Base-by-base conservation (phyloP, 371 early-diverging fungal genomes). In the Lichtheimia hyalospora region DNA sequence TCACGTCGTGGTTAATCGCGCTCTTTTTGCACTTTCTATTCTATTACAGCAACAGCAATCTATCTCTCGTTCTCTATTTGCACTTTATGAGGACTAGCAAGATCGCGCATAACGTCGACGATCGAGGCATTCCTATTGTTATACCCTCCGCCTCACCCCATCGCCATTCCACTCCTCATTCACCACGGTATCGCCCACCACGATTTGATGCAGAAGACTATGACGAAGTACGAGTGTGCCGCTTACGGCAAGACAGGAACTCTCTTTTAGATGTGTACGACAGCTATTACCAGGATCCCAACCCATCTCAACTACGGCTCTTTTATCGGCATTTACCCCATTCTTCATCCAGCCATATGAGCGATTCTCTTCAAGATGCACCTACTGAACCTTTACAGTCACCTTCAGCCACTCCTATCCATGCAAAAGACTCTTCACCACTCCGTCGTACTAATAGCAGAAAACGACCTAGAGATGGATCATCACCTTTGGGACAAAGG, bases 161-260 rank as follows among this genome's bases (percentile, higher is more conserved):
- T 12, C 59, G 52, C 27, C 40, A 50, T n/a, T 12, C 25, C 5
- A 20, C 53, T 39, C 53, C 53, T 16, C 46, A 21, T 18, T 46
- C 46, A 21, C 23, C 10, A 34, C 58, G 58, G 12, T 49, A 20
- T 10, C 58, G 51, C 10, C 13, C 49, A 2, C 27, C 49, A 27
- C 15, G 51, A 50, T 27, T 49, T 40, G 62, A 58, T 34, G 54
- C 46, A 41, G 59, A 60, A 55, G 15, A 7, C 39, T 52, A 25
- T 28, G 67, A 67, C 57, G 63, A 67, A 57, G 67, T 67, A 1
- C 63, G 55, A 44, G 43, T 63, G 25, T 67, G 60, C 20, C 53
- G 51, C 10, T 42, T 48, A 12, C 49, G 57, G 4, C 34, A 24
- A 25, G 62, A 62, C 12, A 51, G 24, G 34, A 53, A 61, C 34